Percentiles rank a stretch among this genome's conserved stretches.
These are phyloP conservation scores for Gaeumannomyces sp. DNA, from an alignment of 2,329 filamentous ascomycete genomes.

Conservation along the genomic window DNA sequence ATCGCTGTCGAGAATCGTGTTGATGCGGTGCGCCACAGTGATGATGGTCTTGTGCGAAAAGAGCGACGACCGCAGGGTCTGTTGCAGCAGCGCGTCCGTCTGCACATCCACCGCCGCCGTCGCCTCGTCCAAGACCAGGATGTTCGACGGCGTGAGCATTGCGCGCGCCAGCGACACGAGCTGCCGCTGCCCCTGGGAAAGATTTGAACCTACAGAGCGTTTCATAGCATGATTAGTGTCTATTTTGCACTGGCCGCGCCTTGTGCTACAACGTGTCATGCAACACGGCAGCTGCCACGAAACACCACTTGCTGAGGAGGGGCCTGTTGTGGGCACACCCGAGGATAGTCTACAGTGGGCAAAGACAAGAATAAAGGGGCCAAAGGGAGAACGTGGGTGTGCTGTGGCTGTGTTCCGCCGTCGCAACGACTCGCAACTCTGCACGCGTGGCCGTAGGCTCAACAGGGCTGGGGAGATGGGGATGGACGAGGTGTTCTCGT, in stretches of 20 bases:
- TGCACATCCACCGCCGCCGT: constrained; percentile 70
- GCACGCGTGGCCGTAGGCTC: too few relatives aligned
- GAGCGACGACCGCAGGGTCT: constrained; percentile 54
- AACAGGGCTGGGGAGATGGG: too few relatives aligned
- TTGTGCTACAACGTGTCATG: too few relatives aligned
- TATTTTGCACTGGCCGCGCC: not conserved
- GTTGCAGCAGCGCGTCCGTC: constrained; percentile 61
- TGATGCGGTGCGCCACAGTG: constrained; percentile 96
- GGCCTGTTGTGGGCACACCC: too few relatives aligned
- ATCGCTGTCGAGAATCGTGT: constrained; percentile 87
- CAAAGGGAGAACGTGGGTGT: too few relatives aligned
- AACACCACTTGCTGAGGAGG: too few relatives aligned
- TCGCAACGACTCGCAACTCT: too few relatives aligned
- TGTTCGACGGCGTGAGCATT: constrained; percentile 91
- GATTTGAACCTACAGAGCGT: constrained; percentile 65
- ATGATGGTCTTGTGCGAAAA: constrained; percentile 95
- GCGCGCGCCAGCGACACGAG: constrained; percentile 90
- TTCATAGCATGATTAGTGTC: constrained; percentile 15
- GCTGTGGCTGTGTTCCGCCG: too few relatives aligned
- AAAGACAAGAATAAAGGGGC: too few relatives aligned
- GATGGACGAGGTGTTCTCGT: too few relatives aligned
- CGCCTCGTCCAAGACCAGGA: constrained; percentile 93
- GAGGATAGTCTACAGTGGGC: too few relatives aligned
- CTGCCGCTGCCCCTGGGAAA: constrained; percentile 92
- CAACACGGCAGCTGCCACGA: too few relatives aligned